phyloP scores from a whole-genome alignment of 106 monocot genomes.

The Dendrobium officinale region DNA sequence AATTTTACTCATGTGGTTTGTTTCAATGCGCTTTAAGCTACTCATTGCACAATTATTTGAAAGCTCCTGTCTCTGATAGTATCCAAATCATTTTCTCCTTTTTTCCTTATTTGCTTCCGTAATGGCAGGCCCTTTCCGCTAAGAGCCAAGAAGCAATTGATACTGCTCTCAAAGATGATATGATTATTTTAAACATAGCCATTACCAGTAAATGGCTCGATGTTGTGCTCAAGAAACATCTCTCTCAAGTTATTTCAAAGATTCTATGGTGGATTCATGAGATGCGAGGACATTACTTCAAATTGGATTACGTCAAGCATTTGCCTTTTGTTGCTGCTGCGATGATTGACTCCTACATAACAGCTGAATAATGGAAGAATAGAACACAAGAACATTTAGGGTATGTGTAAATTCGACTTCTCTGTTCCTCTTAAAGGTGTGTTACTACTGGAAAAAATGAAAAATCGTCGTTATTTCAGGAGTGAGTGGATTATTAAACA shows the following conservation, averaged over 20 bases:
- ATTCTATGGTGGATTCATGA: slow-evolving; percentile 99
- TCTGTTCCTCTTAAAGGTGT: not conserved
- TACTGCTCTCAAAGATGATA: slow-evolving; percentile 61
- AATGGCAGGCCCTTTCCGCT: slow-evolving; percentile 48
- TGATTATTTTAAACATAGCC: slow-evolving; percentile 89
- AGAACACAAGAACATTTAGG: slow-evolving; percentile 75
- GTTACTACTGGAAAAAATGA: not conserved
- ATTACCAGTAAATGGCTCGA: slow-evolving; percentile 99
- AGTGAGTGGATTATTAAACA: too few relatives aligned
- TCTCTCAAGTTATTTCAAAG: slow-evolving; percentile 71
- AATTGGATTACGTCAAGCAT: slow-evolving; percentile 87
- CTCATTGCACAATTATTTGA: not conserved
- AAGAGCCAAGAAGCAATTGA: slow-evolving; percentile 74
- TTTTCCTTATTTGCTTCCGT: not conserved
- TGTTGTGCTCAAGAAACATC: slow-evolving; percentile 56
- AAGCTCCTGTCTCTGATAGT: too few relatives aligned
- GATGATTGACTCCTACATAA: slow-evolving; percentile 92
- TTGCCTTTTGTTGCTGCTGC: slow-evolving; percentile 87
- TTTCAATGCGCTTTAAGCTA: not conserved
- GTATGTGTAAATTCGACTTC: slow-evolving; percentile 27
- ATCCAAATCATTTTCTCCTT: not conserved
- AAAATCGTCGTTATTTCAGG: too few relatives aligned
- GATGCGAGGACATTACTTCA: slow-evolving; percentile 99
- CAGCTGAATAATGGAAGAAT: slow-evolving; percentile 84
- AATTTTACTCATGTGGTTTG: not conserved